Percentiles rank a stretch among this genome's conserved stretches.
Evolutionary conservation across 2,329 filamentous ascomycete species (phyloP).

Genomic region (Ophioceras dolichostomum): DNA sequence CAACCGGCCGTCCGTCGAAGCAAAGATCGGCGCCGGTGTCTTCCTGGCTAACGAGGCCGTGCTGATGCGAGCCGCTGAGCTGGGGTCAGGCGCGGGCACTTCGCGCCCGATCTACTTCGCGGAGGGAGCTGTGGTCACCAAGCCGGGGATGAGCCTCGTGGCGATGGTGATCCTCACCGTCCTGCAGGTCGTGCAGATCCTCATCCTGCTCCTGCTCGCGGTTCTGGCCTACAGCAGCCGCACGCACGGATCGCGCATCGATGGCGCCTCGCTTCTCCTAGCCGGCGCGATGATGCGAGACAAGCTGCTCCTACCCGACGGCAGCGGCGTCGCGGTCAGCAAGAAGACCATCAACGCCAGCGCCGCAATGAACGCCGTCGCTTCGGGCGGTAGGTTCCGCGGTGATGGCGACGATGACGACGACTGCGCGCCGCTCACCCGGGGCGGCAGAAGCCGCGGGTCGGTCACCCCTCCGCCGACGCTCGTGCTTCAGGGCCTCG

Average conservation of each 20-base stretch:
- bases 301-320: background rate
- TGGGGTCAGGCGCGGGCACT: background rate
- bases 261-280: background rate
- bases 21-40: slow-evolving; percentile 1
- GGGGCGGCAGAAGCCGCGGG: no score
- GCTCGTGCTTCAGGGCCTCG: no score
- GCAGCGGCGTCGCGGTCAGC: no score
- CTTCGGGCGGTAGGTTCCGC: no score
- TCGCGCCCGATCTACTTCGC: background rate
- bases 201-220: background rate
- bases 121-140: background rate
- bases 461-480: no score
- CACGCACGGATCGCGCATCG: background rate
- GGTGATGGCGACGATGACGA: no score
- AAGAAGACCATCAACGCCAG: no score
- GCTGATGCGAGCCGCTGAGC: background rate
- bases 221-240: background rate
- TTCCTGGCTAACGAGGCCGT: slow-evolving; percentile 5
- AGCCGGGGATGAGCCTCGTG: background rate
- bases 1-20: background rate
- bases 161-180: background rate
- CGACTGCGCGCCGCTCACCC: no score
- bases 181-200: background rate
- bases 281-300: background rate
- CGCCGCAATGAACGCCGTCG: no score